Percentiles rank a stretch among this genome's conserved stretches.
phyloP scores from a whole-genome alignment of 805 yeast species.

The Starmerella sirachaensis region DNA sequence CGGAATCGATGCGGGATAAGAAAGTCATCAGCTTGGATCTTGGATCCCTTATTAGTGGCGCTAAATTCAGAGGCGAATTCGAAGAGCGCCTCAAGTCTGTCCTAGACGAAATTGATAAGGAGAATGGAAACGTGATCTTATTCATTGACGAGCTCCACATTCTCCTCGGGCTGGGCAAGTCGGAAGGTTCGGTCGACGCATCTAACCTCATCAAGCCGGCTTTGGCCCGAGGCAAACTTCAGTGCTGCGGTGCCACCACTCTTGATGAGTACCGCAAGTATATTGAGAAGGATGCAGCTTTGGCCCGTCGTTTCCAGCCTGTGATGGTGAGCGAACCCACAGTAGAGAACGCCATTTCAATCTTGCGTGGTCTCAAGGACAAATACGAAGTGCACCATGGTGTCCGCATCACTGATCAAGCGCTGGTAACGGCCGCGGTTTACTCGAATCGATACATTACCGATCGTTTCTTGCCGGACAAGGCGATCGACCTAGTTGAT shows the following conservation, averaged over 20 bases:
- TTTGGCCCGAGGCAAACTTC: slow-evolving; percentile 79
- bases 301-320: slow-evolving; percentile 87
- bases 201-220: slow-evolving; percentile 88
- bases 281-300: slow-evolving; percentile 92
- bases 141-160: slow-evolving; percentile 97
- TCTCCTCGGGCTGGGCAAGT: slow-evolving; percentile 98
- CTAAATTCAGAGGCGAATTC: slow-evolving; percentile 91
- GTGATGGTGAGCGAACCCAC: slow-evolving; percentile 78
- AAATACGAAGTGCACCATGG: slow-evolving; percentile 96
- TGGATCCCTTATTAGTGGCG: slow-evolving; percentile 85
- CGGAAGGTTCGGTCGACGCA: slow-evolving; percentile 94
- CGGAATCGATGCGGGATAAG: slow-evolving; percentile 84
- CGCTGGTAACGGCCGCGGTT: slow-evolving; percentile 86
- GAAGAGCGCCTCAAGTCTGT: slow-evolving; percentile 97
- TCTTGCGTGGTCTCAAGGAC: slow-evolving; percentile 85
- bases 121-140: slow-evolving; percentile 71
- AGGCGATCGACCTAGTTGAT: slow-evolving; percentile 92
- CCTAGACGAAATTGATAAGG: slow-evolving; percentile 79
- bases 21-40: slow-evolving; percentile 72
- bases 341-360: slow-evolving; percentile 82
- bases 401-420: slow-evolving; percentile 83
- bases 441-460: slow-evolving; percentile 82
- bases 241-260: slow-evolving; percentile 95
- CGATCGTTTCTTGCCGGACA: slow-evolving; percentile 85
- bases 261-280: slow-evolving; percentile 84